phyloP scores from a whole-genome alignment of 2,329 filamentous ascomycete genomes.

The Cercospora sesami region DNA sequence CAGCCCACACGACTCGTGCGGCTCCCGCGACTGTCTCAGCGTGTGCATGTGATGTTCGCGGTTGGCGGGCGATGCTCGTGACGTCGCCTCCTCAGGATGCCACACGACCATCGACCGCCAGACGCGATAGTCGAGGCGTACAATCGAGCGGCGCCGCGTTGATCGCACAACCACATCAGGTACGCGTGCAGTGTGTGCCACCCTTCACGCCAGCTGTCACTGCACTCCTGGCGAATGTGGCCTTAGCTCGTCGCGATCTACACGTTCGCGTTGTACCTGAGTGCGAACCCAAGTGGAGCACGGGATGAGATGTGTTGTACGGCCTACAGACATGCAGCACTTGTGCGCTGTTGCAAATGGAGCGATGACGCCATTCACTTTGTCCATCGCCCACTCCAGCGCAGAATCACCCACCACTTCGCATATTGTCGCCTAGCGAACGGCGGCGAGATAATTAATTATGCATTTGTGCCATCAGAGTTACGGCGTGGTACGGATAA shows the following conservation, averaged over 20 bases:
- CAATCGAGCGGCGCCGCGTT: neutral
- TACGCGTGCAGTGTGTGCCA: slow-evolving; percentile 4
- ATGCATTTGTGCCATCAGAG: neutral
- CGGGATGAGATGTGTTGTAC: neutral
- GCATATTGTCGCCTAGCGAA: neutral
- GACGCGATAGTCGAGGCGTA: neutral
- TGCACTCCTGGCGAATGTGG: neutral
- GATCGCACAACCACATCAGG: slow-evolving; percentile 1
- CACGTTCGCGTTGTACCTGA: slow-evolving; percentile 15
- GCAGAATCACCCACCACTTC: neutral
- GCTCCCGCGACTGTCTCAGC: slow-evolving; percentile 5
- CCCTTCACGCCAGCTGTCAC: slow-evolving; percentile 13
- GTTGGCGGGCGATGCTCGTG: neutral
- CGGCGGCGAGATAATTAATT: neutral
- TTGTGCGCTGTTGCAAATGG: neutral
- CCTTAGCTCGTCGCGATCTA: slow-evolving; percentile 16
- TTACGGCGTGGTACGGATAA: slow-evolving; percentile 40
- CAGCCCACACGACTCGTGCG: slow-evolving; percentile 5
- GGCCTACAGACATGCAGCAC: neutral
- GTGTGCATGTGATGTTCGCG: slow-evolving; percentile 1
- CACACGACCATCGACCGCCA: neutral
- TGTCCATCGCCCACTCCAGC: neutral
- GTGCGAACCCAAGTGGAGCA: neutral
- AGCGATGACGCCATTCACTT: neutral
- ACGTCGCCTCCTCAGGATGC: neutral